Evolutionary conservation across 169 alveolate genomes (phyloP), one percentile per base, ranked within the genome.

Genomic region (Plasmodium vinckei): DNA sequence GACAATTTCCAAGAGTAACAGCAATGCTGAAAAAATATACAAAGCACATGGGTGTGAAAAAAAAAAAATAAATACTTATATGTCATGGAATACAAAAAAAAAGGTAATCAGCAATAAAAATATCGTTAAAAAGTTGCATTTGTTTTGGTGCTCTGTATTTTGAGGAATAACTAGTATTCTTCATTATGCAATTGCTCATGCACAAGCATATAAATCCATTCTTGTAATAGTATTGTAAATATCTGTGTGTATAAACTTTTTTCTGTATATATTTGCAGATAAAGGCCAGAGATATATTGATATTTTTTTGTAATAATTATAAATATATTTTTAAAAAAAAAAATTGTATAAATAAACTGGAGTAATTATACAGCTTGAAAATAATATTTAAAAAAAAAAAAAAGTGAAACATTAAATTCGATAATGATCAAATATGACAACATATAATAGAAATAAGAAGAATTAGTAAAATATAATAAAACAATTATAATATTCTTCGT

Each of bases 251-350:
- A n/a, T 23, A 10, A 56, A 10, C 21, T 9, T 33, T 39, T 13
- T 56, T 46, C 23, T 13, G 23, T 61, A 23, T 23, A 54, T 33
- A 46, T 72, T 47, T 51, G 23, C 57, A 69, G 89, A 47, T 79
- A 59, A 54, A 47, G 65, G 71, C 67, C 33, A 65, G 23, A n/a
- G 89, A 65, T 15, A 53, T 79, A 13, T 47, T 79, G 13, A 51
- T 79, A 33, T 79, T 79, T 79, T 65, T 79, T 53, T 61, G 33
- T 42, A 67, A 54, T 13, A 68, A 70, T 56, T 79, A 79, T 79
- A 39, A 65, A 51, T 65, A 65, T 39, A 9, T 54, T 64, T 79
- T 65, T 54, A 79, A 65, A 51, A 65, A 51, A 33, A 23, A 69
- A 53, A 44, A 33, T 33, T 33, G 42, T 33, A 47, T 19, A 68